Evolutionary conservation across 2,329 filamentous ascomycete species (phyloP).

Genomic region (Zymoseptoria brevis): DNA sequence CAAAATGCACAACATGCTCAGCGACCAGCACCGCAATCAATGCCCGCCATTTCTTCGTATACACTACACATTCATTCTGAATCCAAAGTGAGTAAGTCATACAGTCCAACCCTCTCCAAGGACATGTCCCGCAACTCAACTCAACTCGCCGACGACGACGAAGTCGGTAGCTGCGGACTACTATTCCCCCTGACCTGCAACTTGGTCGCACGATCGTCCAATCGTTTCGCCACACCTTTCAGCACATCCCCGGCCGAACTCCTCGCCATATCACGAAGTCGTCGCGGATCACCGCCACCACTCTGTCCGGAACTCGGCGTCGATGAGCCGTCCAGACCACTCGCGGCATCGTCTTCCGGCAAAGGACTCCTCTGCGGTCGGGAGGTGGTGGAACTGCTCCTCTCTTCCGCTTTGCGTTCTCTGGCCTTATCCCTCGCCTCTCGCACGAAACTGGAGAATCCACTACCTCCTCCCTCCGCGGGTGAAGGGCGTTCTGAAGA

Average conservation of each 20-base stretch:
- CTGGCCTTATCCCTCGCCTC: constrained; percentile 15
- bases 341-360: background rate
- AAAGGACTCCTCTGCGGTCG: background rate
- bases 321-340: background rate
- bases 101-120: background rate
- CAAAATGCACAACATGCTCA: background rate
- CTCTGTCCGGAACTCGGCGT: background rate
- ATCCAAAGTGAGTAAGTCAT: background rate
- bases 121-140: background rate
- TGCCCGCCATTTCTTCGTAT: background rate
- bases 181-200: constrained; percentile 11
- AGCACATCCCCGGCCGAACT: constrained; percentile 13
- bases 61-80: background rate
- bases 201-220: constrained; percentile 13
- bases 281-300: constrained; percentile 7
- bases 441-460: constrained; percentile 15
- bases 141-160: background rate
- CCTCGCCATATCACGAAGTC: constrained; percentile 14
- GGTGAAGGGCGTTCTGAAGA: background rate
- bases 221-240: constrained; percentile 11
- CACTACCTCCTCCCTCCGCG: background rate
- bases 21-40: background rate
- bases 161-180: background rate
- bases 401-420: background rate
- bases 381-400: background rate